phyloP scores from a whole-genome alignment of 257 asterid species.

The Nicotiana tabacum region DNA sequence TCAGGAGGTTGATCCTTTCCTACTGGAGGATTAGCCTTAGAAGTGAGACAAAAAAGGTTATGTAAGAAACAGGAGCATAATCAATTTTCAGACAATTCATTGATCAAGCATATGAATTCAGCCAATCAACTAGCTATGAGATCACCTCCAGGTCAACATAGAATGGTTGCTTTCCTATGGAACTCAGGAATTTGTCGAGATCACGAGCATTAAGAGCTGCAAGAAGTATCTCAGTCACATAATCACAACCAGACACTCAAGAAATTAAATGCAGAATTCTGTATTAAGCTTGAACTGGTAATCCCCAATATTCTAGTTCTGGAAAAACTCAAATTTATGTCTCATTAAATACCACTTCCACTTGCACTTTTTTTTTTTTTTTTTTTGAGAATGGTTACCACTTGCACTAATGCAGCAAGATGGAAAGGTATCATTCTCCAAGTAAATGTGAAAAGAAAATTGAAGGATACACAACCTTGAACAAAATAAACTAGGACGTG shows the following conservation, averaged over 20 bases:
- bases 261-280: slow-evolving; percentile 5
- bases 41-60: neutral
- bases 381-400: neutral
- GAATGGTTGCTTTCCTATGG: slow-evolving; percentile 59
- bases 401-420: neutral
- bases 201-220: slow-evolving; percentile 64
- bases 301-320: neutral
- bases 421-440: neutral
- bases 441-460: neutral
- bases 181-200: slow-evolving; percentile 78
- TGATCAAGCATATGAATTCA: slow-evolving; percentile 5
- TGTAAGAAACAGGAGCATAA: slow-evolving; percentile 1
- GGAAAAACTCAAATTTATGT: neutral
- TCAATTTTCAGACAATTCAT: neutral
- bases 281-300: neutral
- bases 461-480: neutral
- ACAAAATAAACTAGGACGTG: neutral
- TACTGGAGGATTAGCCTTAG: slow-evolving; percentile 74
- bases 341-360: neutral
- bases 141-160: slow-evolving; percentile 94
- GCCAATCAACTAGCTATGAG: slow-evolving; percentile 3
- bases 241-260: neutral
- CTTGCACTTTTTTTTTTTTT: too few species aligned
- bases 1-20: slow-evolving; percentile 99
- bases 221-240: slow-evolving; percentile 12